Evolutionary conservation across 768 basidiomycete genomes (phyloP).

Genomic region (Suillus decipiens): DNA sequence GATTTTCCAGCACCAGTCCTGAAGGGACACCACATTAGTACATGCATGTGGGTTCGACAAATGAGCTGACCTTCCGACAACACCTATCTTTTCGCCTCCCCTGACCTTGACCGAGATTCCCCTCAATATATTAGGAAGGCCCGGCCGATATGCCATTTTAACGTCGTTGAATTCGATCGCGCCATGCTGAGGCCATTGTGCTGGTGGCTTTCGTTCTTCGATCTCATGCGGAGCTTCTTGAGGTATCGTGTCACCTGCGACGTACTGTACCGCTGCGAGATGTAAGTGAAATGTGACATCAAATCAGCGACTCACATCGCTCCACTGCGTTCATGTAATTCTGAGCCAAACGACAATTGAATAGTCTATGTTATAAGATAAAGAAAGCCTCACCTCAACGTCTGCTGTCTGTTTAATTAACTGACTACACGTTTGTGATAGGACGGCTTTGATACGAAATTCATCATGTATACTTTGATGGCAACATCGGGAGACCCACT

Average conservation of each 20-base stretch:
- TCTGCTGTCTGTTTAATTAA: constrained; percentile 63
- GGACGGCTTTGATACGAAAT: constrained; percentile 36
- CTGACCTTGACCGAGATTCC: constrained; percentile 59
- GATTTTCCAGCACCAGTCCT: constrained; percentile 62
- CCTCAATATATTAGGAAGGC: constrained; percentile 71
- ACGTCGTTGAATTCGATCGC: constrained; percentile 62
- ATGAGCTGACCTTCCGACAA: constrained; percentile 55
- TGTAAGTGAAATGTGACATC: background rate
- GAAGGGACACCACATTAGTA: background rate
- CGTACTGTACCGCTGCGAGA: constrained; percentile 53
- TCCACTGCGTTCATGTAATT: constrained; percentile 71
- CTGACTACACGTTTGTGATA: constrained; percentile 55
- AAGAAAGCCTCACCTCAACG: constrained; percentile 49
- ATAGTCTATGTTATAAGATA: background rate
- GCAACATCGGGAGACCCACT: constrained; percentile 34
- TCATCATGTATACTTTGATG: constrained; percentile 1
- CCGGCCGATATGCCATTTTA: constrained; percentile 64
- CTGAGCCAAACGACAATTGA: constrained; percentile 26
- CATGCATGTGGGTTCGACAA: background rate
- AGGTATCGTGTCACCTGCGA: constrained; percentile 45
- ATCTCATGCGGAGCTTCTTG: constrained; percentile 71
- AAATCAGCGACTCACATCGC: constrained; percentile 37
- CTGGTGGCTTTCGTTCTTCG: constrained; percentile 50
- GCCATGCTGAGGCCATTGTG: constrained; percentile 65
- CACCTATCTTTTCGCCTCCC: constrained; percentile 75